These are phyloP conservation scores for Decorospora gaudefroyi DNA, from an alignment of 2,329 filamentous ascomycete species.

Conservation along the genomic window DNA sequence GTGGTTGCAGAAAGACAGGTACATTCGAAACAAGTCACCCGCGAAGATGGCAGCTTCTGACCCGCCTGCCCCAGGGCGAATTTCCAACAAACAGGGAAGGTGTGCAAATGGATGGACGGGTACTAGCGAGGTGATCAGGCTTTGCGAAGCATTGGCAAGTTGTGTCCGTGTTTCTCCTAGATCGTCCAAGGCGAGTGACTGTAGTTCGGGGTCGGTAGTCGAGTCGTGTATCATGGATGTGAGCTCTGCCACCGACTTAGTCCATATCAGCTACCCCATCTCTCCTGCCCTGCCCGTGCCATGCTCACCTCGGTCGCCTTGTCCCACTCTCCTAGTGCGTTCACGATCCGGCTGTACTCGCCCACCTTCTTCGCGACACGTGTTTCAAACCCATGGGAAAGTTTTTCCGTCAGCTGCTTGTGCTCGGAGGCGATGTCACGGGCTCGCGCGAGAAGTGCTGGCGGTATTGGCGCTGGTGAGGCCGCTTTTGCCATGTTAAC, in stretches of 20 bases:
- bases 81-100: slow-evolving; percentile 87
- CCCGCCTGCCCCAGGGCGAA: slow-evolving; percentile 88
- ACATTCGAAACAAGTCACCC: slow-evolving; percentile 87
- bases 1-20: slow-evolving; percentile 74
- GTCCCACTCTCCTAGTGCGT: slow-evolving; percentile 62
- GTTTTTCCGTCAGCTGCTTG: slow-evolving; percentile 55
- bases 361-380: slow-evolving; percentile 62
- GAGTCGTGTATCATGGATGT: slow-evolving; percentile 74
- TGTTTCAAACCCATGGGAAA: slow-evolving; percentile 61
- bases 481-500: slow-evolving; percentile 27
- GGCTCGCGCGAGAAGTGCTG: slow-evolving; percentile 60
- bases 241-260: slow-evolving; percentile 67
- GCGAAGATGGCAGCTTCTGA: slow-evolving; percentile 91
- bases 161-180: slow-evolving; percentile 66
- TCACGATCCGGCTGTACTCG: slow-evolving; percentile 58
- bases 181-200: slow-evolving; percentile 67
- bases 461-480: slow-evolving; percentile 51
- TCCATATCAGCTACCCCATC: slow-evolving; percentile 25
- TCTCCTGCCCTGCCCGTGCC: not conserved
- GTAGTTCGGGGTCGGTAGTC: slow-evolving; percentile 62
- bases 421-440: slow-evolving; percentile 61
- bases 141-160: slow-evolving; percentile 66
- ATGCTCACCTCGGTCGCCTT: slow-evolving; percentile 59
- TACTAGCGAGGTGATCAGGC: slow-evolving; percentile 76
- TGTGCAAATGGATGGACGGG: slow-evolving; percentile 88